Evolutionary conservation across 352 stramenopile species (phyloP).

Genomic region (Phytopythium boreale): DNA sequence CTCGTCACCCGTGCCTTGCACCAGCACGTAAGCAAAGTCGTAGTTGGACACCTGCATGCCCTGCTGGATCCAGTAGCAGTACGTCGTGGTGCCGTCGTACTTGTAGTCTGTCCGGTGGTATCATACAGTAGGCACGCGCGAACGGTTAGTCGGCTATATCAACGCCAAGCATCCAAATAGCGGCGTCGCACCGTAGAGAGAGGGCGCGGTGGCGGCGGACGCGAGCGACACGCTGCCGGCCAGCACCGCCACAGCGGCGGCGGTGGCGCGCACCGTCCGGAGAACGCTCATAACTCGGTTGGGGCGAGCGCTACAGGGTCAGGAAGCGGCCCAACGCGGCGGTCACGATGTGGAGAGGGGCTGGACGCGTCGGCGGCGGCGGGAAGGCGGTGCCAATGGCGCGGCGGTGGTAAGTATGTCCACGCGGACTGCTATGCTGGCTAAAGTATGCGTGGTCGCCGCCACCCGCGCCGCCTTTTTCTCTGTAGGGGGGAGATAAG

Average conservation of each 20-base stretch:
- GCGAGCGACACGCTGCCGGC: slow-evolving; percentile 11
- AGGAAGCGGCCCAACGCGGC: background rate
- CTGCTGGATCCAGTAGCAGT: slow-evolving; percentile 81
- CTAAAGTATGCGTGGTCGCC: background rate
- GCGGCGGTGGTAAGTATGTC: background rate
- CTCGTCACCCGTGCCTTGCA: slow-evolving; percentile 32
- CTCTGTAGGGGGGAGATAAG: background rate
- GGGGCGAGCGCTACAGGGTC: background rate
- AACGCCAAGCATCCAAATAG: background rate
- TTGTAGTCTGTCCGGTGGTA: slow-evolving; percentile 45
- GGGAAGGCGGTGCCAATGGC: background rate
- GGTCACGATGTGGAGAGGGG: background rate
- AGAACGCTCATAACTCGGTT: background rate
- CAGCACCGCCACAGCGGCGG: slow-evolving; percentile 18
- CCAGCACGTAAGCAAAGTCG: slow-evolving; percentile 66
- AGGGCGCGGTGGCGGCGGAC: slow-evolving; percentile 30
- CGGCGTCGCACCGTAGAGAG: slow-evolving; percentile 43
- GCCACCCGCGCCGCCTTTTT: background rate
- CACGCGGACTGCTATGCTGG: too few relatives aligned
- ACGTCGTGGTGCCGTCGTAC: slow-evolving; percentile 73
- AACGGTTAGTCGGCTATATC: background rate
- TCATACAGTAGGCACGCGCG: background rate
- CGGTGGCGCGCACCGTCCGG: slow-evolving; percentile 9
- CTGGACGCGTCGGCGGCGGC: background rate
- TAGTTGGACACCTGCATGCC: slow-evolving; percentile 65